Evolutionary conservation across 305 asterid species (phyloP).

Genomic region (Ilex paraguariensis): DNA sequence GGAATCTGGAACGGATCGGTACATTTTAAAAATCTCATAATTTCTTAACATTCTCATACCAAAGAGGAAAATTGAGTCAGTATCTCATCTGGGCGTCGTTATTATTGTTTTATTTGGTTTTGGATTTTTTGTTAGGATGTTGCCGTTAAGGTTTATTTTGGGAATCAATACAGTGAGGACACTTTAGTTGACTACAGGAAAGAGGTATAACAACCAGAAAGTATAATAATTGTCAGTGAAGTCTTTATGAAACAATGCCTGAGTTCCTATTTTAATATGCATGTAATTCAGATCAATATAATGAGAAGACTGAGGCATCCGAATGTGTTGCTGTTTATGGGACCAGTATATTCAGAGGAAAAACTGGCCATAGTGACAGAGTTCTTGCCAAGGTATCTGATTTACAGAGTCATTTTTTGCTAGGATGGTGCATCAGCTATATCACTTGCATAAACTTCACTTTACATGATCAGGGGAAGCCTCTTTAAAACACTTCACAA

Average conservation of each 20-base stretch:
- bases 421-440: too few relatives aligned
- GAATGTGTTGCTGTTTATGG: conserved; percentile 71
- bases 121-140: conserved; percentile 44
- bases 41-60: not conserved
- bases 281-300: conserved; percentile 44
- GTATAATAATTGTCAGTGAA: not conserved
- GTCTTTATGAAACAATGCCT: not conserved
- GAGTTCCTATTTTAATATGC: conserved; percentile 2
- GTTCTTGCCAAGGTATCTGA: conserved; percentile 49
- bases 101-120: conserved; percentile 4
- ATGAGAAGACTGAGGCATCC: conserved; percentile 80
- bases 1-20: conserved; percentile 84
- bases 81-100: not conserved
- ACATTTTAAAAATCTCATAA: conserved; percentile 10
- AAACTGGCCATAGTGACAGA: conserved; percentile 72
- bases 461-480: conserved; percentile 57
- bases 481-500: conserved; percentile 57
- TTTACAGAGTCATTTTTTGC: not conserved
- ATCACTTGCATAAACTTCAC: not conserved
- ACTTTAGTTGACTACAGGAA: conserved; percentile 48
- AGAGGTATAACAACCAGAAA: conserved; percentile 39
- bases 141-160: conserved; percentile 64
- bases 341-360: conserved; percentile 53
- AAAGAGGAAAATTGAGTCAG: not conserved
- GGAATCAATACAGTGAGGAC: conserved; percentile 37